Conservation (phyloP, 495 filamentous ascomycete genomes). For the Cudoniella acicularis region DNA sequence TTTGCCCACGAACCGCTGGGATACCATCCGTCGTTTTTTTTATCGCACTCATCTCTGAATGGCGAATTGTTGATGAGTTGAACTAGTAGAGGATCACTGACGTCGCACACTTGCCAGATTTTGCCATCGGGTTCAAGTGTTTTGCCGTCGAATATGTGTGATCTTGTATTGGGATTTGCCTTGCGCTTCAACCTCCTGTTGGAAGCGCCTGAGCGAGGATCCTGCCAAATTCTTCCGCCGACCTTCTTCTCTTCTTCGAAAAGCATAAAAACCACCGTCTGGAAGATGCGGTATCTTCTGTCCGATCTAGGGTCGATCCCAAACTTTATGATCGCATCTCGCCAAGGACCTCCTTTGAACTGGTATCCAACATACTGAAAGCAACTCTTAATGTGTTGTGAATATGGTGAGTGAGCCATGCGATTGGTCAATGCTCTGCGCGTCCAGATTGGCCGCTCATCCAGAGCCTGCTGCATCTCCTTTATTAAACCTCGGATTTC, state of each 20-base stretch:
- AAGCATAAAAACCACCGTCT: slow-evolving; percentile 77
- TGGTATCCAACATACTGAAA: slow-evolving; percentile 80
- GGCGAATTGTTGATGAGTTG: slow-evolving; percentile 46
- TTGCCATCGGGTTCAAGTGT: slow-evolving; percentile 67
- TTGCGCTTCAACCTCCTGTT: background rate
- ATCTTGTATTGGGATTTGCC: slow-evolving; percentile 15
- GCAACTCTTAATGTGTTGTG: slow-evolving; percentile 56
- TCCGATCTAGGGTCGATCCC: slow-evolving; percentile 81
- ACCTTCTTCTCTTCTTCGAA: slow-evolving; percentile 21
- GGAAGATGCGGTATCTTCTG: slow-evolving; percentile 72
- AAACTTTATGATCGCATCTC: slow-evolving; percentile 77
- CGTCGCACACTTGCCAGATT: slow-evolving; percentile 91
- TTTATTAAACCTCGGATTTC: slow-evolving; percentile 56
- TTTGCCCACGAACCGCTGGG: slow-evolving; percentile 73
- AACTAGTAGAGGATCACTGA: slow-evolving; percentile 70
- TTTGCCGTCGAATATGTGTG: slow-evolving; percentile 79
- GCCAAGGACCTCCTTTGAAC: slow-evolving; percentile 87
- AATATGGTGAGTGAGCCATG: slow-evolving; percentile 37
- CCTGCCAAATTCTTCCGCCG: background rate
- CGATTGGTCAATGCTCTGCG: slow-evolving; percentile 72
- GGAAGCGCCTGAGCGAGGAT: background rate
- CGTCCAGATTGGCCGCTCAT: slow-evolving; percentile 79
- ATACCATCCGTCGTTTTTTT: slow-evolving; percentile 74
- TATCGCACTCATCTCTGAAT: slow-evolving; percentile 48
- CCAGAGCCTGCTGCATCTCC: slow-evolving; percentile 56